Base-by-base conservation (phyloP, 257 asterid genomes). In the Oldenlandia corymbosa region DNA sequence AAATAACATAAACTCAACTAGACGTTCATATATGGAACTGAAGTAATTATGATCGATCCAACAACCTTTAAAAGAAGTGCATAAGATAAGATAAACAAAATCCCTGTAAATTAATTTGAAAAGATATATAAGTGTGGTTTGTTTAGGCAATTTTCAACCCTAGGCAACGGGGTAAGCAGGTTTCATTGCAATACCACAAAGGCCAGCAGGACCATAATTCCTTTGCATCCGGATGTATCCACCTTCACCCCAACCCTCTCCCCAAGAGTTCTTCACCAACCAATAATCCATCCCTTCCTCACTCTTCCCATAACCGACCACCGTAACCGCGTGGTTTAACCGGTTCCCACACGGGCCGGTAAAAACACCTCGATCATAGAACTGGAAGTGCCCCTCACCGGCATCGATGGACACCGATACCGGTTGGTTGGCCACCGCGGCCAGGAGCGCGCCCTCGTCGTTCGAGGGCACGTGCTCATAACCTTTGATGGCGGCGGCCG, bases 351-450 rank as follows among this genome's bases (percentile, higher is more conserved):
- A 75, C 2, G 37, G 47, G 1, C 81, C 79, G 0, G 66, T 62
- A 20, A 76, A 79, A 10, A 76, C 60, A 31, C 81, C 79, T 4
- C 73, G 31, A 2, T 69, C 42, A 27, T 76, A 79, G 39, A 75
- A 75, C 34, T 72, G 80, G 36, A 79, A 76, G 0, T 45, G 62
- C 32, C 26, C 24, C 5, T 73, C 81, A 13, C 75, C 32, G 1
- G 81, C 81, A 0, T 79, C 84, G 6, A 79, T 79, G 50, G 84
- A 69, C 9, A 79, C 84, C 4, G 84, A 76, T 0, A 73, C 73
- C 0, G 84, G 84, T 50, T 79, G 81, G 16, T 73, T 58, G 0
- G 79, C 53, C 10, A 20, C 53, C 26, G 53, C 53, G 10, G 18
- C 11, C 32, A 51, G 6, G 17, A 51, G 57, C 13, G 57, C 57